phyloP scores from a whole-genome alignment of 2,329 filamentous ascomycete species.

The Aspergillus amoenus region DNA sequence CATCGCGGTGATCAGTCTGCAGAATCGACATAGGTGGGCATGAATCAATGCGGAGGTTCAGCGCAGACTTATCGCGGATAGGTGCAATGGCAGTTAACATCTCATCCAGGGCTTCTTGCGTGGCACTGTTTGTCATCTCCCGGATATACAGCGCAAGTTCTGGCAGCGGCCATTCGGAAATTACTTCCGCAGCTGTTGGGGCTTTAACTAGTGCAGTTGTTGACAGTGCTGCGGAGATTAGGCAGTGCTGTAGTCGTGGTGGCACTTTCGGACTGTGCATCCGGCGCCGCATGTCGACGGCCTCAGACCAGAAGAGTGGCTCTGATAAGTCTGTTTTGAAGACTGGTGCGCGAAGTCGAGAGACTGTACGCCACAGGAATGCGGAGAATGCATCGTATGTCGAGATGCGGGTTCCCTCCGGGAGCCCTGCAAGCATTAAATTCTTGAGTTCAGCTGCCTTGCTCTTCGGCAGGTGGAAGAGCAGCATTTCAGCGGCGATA shows the following conservation, averaged over 20 bases:
- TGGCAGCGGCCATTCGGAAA: conserved; percentile 37
- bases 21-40: conserved; percentile 39
- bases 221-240: conserved; percentile 31
- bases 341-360: not conserved
- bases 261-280: conserved; percentile 34
- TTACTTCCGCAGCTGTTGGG: conserved; percentile 33
- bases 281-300: conserved; percentile 41
- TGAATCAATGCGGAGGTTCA: conserved; percentile 36
- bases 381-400: conserved; percentile 8
- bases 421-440: conserved; percentile 27
- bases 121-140: conserved; percentile 36
- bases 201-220: conserved; percentile 24
- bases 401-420: conserved; percentile 33
- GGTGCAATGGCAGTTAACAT: conserved; percentile 33
- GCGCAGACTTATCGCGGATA: conserved; percentile 37
- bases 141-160: conserved; percentile 41
- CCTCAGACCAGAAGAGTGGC: conserved; percentile 37
- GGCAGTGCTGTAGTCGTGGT: conserved; percentile 37
- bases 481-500: conserved; percentile 22
- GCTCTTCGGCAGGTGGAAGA: conserved; percentile 48
- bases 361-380: not conserved
- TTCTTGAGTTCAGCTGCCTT: conserved; percentile 44
- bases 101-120: conserved; percentile 30
- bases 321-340: conserved; percentile 24
- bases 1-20: conserved; percentile 39